Percentiles rank a stretch among this genome's conserved stretches.
phyloP scores from a whole-genome alignment of 164 flowering plant genomes.

The Stephania yunnanensis region DNA sequence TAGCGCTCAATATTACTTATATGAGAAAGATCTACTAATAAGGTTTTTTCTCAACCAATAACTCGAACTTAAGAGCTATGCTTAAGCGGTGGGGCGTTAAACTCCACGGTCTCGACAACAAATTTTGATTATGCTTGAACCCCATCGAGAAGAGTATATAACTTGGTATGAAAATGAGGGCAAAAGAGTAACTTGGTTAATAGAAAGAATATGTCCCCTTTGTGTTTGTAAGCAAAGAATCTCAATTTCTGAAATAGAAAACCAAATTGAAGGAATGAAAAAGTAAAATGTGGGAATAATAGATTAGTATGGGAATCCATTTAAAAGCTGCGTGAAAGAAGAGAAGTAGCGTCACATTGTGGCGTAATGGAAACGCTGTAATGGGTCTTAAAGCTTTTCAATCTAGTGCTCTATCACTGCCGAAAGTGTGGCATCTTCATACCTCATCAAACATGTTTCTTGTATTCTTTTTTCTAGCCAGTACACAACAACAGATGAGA shows the following conservation, averaged over 20 bases:
- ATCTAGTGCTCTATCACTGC: neutral
- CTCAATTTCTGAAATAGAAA: conserved; percentile 1
- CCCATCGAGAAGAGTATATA: too few relatives aligned
- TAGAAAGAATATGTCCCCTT: neutral
- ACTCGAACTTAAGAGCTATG: too few relatives aligned
- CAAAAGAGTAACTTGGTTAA: neutral
- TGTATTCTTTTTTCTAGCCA: neutral
- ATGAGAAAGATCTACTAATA: too few relatives aligned
- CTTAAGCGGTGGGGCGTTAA: too few relatives aligned
- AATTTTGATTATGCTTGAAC: too few relatives aligned
- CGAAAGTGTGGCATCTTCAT: neutral
- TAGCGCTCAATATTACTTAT: too few relatives aligned
- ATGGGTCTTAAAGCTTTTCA: neutral
- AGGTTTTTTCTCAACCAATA: too few relatives aligned
- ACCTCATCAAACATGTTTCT: neutral
- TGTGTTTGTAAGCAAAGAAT: conserved; percentile 8
- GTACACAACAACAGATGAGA: neutral
- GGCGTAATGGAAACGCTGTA: conserved; percentile 8
- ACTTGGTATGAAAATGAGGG: neutral
- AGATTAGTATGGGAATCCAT: neutral
- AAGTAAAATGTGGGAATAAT: neutral
- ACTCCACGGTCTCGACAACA: too few relatives aligned
- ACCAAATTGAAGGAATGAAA: neutral
- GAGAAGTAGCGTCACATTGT: neutral
- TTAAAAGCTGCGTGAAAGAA: neutral